Evolutionary conservation across 148 eudicot species (phyloP).

Genomic region (Spergularia bocconei): DNA sequence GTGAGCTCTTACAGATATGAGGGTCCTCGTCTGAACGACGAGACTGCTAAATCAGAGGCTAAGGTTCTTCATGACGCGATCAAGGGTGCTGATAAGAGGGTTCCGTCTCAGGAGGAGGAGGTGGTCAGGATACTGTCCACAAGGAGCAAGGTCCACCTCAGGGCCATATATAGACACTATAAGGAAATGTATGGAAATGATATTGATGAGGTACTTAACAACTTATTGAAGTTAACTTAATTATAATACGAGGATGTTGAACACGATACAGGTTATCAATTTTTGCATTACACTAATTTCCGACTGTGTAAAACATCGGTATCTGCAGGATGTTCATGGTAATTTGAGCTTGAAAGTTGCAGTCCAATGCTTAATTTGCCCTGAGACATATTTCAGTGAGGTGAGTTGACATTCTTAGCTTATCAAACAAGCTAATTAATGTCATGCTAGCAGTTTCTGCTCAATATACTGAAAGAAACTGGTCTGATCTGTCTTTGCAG

Average conservation of each 20-base stretch:
- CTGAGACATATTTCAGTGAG: slow-evolving; percentile 59
- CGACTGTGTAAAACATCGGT: neutral
- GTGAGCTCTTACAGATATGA: slow-evolving; percentile 83
- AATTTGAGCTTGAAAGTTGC: slow-evolving; percentile 35
- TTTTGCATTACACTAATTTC: neutral
- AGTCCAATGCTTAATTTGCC: slow-evolving; percentile 55
- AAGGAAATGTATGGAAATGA: slow-evolving; percentile 57
- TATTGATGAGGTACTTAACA: slow-evolving; percentile 46
- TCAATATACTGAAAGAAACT: slow-evolving; percentile 2
- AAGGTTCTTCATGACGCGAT: slow-evolving; percentile 43
- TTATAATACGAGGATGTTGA: neutral
- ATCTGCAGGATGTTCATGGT: slow-evolving; percentile 50
- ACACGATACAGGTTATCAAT: neutral
- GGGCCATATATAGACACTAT: slow-evolving; percentile 54
- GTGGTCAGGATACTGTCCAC: slow-evolving; percentile 65
- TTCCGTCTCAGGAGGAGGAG: slow-evolving; percentile 48
- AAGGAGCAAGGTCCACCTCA: slow-evolving; percentile 72
- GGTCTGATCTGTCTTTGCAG: slow-evolving; percentile 26
- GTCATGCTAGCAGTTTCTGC: neutral
- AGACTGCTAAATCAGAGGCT: slow-evolving; percentile 71
- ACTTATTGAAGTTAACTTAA: neutral
- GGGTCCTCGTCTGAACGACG: slow-evolving; percentile 59
- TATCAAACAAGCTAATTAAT: neutral
- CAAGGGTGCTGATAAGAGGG: slow-evolving; percentile 30
- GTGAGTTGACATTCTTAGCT: slow-evolving; percentile 28